These are phyloP conservation scores for Haberlea rhodopensis DNA, from an alignment of 257 asterid species.

Conservation along the genomic window DNA sequence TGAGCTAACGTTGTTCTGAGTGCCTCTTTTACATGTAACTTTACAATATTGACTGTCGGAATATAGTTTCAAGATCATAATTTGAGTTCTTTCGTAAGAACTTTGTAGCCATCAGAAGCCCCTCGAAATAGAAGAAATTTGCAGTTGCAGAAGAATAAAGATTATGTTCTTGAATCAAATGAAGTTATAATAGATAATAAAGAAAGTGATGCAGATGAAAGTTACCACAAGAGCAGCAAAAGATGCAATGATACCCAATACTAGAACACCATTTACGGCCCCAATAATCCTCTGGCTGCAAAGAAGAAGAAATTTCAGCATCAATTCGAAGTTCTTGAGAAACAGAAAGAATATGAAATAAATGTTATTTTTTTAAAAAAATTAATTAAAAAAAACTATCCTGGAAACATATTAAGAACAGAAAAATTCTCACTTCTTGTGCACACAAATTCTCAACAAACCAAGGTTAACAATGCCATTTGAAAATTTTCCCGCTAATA, in stretches of 20 bases:
- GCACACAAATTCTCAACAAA: background rate
- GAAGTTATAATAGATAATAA: constrained; percentile 4
- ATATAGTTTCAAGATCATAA: background rate
- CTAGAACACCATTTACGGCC: constrained; percentile 77
- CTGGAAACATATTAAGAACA: background rate
- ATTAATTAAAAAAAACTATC: background rate
- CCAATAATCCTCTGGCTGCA: constrained; percentile 82
- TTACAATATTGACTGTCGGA: no score
- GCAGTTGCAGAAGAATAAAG: background rate
- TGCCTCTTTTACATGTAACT: background rate
- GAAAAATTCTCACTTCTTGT: background rate
- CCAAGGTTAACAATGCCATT: background rate
- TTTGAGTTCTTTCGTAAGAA: background rate
- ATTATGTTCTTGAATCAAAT: background rate
- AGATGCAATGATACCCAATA: constrained; percentile 61
- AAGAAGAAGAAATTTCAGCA: constrained; percentile 19
- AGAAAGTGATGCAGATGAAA: constrained; percentile 14
- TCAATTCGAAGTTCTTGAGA: constrained; percentile 18
- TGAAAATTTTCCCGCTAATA: background rate
- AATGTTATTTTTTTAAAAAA: background rate
- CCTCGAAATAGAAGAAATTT: background rate
- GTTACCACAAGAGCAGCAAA: constrained; percentile 86
- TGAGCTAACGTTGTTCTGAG: background rate
- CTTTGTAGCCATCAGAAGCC: background rate
- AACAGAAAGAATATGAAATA: constrained; percentile 2